These are phyloP conservation scores for Tilletia horrida DNA, from an alignment of 1,284 basidiomycete species.

Conservation along the genomic window DNA sequence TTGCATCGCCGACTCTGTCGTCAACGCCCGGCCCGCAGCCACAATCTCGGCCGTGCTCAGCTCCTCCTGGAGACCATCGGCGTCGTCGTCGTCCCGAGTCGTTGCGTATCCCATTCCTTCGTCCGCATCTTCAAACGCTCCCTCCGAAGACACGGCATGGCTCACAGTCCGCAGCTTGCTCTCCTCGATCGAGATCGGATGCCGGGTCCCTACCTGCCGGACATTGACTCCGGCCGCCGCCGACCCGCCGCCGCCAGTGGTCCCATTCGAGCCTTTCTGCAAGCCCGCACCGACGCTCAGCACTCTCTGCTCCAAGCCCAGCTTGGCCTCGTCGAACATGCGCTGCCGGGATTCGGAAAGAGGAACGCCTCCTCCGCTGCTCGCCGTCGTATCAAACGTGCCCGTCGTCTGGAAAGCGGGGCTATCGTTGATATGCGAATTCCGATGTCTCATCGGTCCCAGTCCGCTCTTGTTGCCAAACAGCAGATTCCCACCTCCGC, in stretches of 20 bases:
- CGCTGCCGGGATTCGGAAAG: constrained; percentile 9
- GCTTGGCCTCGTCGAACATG: constrained; percentile 15
- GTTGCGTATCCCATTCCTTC: neutral
- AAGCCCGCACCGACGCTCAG: neutral
- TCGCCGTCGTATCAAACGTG: constrained; percentile 33
- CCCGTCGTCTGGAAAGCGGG: constrained; percentile 39
- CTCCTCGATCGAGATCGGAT: constrained; percentile 9
- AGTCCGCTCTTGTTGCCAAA: constrained; percentile 15
- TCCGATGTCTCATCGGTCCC: constrained; percentile 42
- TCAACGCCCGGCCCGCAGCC: constrained; percentile 12
- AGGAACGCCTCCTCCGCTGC: constrained; percentile 1
- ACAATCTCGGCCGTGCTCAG: constrained; percentile 18
- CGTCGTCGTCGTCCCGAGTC: constrained; percentile 1
- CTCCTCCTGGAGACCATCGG: neutral
- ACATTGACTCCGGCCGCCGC: neutral
- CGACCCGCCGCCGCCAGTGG: neutral
- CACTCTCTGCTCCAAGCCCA: constrained; percentile 1
- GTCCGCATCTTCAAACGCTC: constrained; percentile 15
- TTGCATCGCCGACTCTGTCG: constrained; percentile 3
- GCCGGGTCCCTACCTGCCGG: neutral
- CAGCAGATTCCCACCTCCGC: constrained; percentile 20
- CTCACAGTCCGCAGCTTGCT: constrained; percentile 10
- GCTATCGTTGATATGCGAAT: constrained; percentile 40
- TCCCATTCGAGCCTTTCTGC: neutral
- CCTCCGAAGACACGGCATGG: constrained; percentile 10